Conservation (phyloP, 257 asterid genomes). For the Marsdenia floribunda region DNA sequence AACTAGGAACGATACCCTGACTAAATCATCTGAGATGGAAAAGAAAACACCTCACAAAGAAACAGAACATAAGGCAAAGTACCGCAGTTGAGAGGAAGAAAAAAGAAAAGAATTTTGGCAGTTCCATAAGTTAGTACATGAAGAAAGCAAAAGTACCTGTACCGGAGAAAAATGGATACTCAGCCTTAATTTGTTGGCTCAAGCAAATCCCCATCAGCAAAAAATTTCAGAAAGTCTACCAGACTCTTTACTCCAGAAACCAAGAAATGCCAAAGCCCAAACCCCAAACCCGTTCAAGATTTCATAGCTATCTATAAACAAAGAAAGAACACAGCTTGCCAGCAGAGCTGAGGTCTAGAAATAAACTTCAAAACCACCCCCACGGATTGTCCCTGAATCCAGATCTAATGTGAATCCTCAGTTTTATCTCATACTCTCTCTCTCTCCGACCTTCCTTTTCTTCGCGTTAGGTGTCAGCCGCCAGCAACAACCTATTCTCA, state of each 20-base stretch:
- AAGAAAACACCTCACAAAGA: neutral
- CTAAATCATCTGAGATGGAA: neutral
- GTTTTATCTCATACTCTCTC: conserved; percentile 2
- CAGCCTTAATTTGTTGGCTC: conserved; percentile 87
- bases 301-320: conserved; percentile 19
- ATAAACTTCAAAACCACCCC: conserved; percentile 15
- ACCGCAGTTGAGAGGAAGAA: neutral
- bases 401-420: conserved; percentile 49
- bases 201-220: conserved; percentile 75
- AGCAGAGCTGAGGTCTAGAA: conserved; percentile 9
- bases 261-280: conserved; percentile 21
- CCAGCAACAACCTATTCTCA: conserved; percentile 1
- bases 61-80: neutral
- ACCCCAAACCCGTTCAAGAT: conserved; percentile 21
- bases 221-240: conserved; percentile 11
- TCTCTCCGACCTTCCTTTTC: neutral
- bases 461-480: conserved; percentile 13
- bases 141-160: conserved; percentile 32
- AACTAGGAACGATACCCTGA: neutral
- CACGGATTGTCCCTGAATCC: conserved; percentile 15
- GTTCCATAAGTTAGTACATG: neutral
- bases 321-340: conserved; percentile 5
- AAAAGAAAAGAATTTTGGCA: neutral
- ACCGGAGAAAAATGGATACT: conserved; percentile 45
- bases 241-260: conserved; percentile 18